Base-by-base conservation (phyloP, 805 yeast species). In the Hermanozyma aechmeae region DNA sequence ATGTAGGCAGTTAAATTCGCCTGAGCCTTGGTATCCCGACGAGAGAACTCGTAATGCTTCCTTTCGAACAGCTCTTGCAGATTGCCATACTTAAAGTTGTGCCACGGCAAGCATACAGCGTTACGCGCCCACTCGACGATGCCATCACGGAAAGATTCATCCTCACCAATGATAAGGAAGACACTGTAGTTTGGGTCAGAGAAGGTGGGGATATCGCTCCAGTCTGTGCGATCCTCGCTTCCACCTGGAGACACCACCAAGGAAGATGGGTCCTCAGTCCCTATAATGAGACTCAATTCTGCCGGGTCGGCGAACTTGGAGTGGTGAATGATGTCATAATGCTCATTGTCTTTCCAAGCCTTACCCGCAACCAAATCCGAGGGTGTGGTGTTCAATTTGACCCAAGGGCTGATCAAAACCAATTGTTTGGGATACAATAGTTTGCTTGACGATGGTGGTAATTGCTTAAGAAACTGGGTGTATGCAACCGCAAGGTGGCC, bases 61-160 rank as follows among this genome's bases (percentile, higher is more conserved):
- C 28, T 16, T 22, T 40, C 35, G 23, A 34, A 38, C 12, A 34
- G 28, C 18, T 42, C 39, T 26, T 47, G 32, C 15, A 57, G 50
- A 27, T 47, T 37, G 13, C 60, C 59, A 28, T 49, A 57, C 25
- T 36, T 40, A 26, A 37, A 20, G 14, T 33, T 32, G 3, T 32
- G n/a, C n/a, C n/a, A n/a, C n/a, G n/a, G n/a, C n/a, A n/a, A n/a
- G n/a, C n/a, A n/a, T n/a, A n/a, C n/a, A n/a, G n/a, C n/a, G n/a
- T n/a, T n/a, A n/a, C n/a, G n/a, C n/a, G 48, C 40, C 61, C 64
- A 62, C 26, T 48, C 51, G 27, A 53, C 39, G 14, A 60, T 41
- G 30, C 58, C 63, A 38, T 61, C 68, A 32, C 66, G 45, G 35
- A 62, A 61, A 12, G 47, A 42, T 37, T 62, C 68, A 30, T 60